phyloP scores from a whole-genome alignment of 2,329 filamentous ascomycete genomes.

The Stylonectria norvegica region DNA sequence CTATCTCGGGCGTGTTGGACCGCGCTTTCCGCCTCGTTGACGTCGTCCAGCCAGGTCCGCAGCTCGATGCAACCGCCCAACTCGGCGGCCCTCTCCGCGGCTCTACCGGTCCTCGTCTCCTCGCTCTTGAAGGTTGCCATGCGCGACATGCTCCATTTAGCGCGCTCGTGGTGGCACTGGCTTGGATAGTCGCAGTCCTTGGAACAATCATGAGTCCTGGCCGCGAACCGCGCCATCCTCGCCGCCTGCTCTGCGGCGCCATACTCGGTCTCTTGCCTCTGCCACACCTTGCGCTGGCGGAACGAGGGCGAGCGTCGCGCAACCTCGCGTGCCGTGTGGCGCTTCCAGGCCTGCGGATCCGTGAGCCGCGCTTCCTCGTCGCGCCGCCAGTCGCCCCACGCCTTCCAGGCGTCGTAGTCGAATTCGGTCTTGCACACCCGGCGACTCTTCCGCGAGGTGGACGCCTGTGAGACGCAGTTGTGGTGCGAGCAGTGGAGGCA shows the following conservation, averaged over 20 bases:
- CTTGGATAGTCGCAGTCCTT: slow-evolving; percentile 24
- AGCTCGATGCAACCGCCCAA: no score
- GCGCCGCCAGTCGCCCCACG: slow-evolving; percentile 30
- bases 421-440: slow-evolving; percentile 27
- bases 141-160: no score
- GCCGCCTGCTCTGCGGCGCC: not conserved
- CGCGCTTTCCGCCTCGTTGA: no score
- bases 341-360: slow-evolving; percentile 7
- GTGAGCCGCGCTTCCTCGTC: slow-evolving; percentile 2
- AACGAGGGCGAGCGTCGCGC: not conserved
- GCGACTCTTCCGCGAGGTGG: not conserved
- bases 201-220: slow-evolving; percentile 15
- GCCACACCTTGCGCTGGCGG: not conserved
- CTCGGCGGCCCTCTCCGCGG: no score
- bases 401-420: slow-evolving; percentile 33
- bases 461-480: slow-evolving; percentile 28
- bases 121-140: no score
- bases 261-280: not conserved
- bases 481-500: slow-evolving; percentile 39
- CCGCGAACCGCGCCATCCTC: slow-evolving; percentile 7
- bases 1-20: no score
- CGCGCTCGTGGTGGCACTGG: slow-evolving; percentile 17
- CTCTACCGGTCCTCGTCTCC: no score
- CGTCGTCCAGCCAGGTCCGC: no score
- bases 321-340: slow-evolving; percentile 2